Evolutionary conservation across 1,284 basidiomycete genomes (phyloP), one percentile per base, ranked within the genome.

Genomic region (Ustilago cynodontis): DNA sequence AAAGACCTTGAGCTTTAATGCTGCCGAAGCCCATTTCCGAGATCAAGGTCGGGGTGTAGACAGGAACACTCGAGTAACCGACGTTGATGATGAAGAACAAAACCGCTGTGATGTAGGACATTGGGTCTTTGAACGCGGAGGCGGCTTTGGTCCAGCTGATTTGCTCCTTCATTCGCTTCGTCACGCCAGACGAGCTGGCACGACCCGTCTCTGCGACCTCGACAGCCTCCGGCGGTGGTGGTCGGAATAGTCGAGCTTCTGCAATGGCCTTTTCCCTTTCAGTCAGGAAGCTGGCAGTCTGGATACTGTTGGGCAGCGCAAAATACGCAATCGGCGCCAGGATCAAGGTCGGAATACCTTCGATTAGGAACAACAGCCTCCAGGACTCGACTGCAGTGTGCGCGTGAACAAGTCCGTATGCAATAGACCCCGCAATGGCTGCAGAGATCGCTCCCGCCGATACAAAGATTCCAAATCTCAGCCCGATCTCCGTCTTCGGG

Each of bases 21-120:
- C 65, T 76, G 16, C 76, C 71, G 59, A 77, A 84, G 0, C 84
- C 84, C 77, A 83, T 79, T 29, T 80, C 73, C 5, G 73, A 33
- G 10, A 86, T 55, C 24, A 85, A 75, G 26, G 79, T 83, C 2
- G 84, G 84, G 2, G 79, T 56, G 76, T 83, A 86, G 54, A 85
- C 82, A 16, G 84, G 81, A 6, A 86, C 67, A 14, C 59, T 59
- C 18, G 77, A 77, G 51, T 82, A 84, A 1, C 75, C 75, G 43
- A 85, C 81, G 59, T 85, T 86, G 58, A 74, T 69, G 53, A 78
- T 78, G 54, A 84, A 86, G 59, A 84, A 69, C 16, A 82, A 56
- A 8, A 70, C 26, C 14, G 78, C 71, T 1, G 71, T 54, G 47
- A 82, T 62, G 60, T 74, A 85, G 13, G 76, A 75, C 50, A 82